phyloP scores from a whole-genome alignment of 139 green algal genomes.

The Picochlorum sp. region DNA sequence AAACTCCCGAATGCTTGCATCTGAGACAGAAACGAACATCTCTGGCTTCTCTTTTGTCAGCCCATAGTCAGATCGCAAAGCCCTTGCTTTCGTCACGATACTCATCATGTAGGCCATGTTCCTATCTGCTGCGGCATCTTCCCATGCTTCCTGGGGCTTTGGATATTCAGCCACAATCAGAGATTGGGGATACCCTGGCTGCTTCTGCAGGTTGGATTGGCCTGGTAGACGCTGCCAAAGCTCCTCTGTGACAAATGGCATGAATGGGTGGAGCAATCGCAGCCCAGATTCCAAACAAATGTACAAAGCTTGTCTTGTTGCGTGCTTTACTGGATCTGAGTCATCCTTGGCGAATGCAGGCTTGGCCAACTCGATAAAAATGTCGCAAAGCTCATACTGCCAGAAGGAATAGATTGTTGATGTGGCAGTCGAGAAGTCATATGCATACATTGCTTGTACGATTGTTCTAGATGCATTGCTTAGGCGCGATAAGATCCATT shows the following conservation, averaged over 20 bases:
- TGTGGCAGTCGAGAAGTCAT: conserved; percentile 74
- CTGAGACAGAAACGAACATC: conserved; percentile 50
- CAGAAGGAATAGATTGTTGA: conserved; percentile 78
- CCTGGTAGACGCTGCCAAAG: conserved; percentile 82
- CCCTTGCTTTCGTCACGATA: conserved; percentile 35
- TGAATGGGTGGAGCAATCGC: conserved; percentile 92
- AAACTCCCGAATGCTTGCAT: conserved; percentile 20
- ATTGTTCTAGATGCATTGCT: conserved; percentile 35
- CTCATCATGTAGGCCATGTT: conserved; percentile 49
- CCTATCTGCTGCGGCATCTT: conserved; percentile 44
- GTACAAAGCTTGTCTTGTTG: conserved; percentile 64
- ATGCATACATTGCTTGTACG: conserved; percentile 60
- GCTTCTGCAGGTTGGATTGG: neutral
- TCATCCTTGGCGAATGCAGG: conserved; percentile 46
- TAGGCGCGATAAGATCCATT: conserved; percentile 71
- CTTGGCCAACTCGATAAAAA: conserved; percentile 98
- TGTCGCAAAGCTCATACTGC: conserved; percentile 96
- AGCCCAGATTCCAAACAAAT: conserved; percentile 78
- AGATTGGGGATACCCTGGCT: conserved; percentile 11
- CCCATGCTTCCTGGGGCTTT: conserved; percentile 28
- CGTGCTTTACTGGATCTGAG: conserved; percentile 36
- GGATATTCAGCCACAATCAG: conserved; percentile 86
- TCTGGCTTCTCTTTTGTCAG: conserved; percentile 69
- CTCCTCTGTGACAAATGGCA: conserved; percentile 96
- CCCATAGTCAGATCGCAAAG: conserved; percentile 66